Conservation (phyloP, 768 basidiomycete genomes). For the Lentinula aciculospora region DNA sequence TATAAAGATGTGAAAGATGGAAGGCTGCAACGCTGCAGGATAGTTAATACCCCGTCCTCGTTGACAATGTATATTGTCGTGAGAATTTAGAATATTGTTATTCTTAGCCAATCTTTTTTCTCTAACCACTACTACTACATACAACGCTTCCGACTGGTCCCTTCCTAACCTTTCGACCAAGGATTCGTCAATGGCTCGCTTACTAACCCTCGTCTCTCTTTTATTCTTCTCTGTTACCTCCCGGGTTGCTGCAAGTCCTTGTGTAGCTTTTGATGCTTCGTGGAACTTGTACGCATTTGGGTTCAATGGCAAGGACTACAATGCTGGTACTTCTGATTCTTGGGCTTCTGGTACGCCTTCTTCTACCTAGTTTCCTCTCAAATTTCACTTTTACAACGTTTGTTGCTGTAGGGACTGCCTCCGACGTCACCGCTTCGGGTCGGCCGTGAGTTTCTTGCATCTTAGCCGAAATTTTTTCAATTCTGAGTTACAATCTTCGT, state of each 20-base stretch:
- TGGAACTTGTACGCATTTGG: conserved; percentile 90
- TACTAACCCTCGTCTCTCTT: conserved; percentile 49
- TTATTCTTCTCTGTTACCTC: conserved; percentile 31
- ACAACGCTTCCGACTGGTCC: background rate
- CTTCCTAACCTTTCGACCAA: background rate
- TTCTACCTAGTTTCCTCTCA: background rate
- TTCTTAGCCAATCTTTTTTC: background rate
- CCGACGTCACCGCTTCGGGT: conserved; percentile 67
- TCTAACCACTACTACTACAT: background rate
- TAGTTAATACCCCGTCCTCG: too few species aligned
- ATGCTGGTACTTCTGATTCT: conserved; percentile 61
- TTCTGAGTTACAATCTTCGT: background rate
- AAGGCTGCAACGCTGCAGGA: too few species aligned
- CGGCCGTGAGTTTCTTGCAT: conserved; percentile 51
- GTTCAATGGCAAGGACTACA: conserved; percentile 79
- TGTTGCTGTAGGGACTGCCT: conserved; percentile 42
- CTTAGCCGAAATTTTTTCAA: background rate
- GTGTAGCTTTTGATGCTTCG: conserved; percentile 71
- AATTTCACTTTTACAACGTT: background rate
- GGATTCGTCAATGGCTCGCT: conserved; percentile 1
- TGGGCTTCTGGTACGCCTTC: conserved; percentile 53
- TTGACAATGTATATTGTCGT: too few species aligned
- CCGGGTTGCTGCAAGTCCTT: conserved; percentile 40
- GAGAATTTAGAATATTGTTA: too few species aligned
- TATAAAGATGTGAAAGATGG: too few species aligned